Percentiles rank a stretch among this genome's conserved stretches.
These are phyloP conservation scores for Geranium rotundifolium DNA, from an alignment of 345 rosid species.

Conservation along the genomic window DNA sequence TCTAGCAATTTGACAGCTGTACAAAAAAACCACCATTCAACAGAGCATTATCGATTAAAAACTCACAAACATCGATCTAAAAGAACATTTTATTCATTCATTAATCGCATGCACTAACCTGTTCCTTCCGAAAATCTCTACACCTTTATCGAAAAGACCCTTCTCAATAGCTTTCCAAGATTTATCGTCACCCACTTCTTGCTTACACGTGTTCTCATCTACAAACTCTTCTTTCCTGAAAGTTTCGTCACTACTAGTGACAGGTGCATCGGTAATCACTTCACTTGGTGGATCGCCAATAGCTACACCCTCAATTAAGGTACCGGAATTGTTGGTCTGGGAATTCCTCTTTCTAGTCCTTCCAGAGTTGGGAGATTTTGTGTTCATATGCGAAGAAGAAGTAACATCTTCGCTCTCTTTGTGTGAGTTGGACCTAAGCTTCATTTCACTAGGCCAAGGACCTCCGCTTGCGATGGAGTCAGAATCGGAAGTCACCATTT, in stretches of 20 bases:
- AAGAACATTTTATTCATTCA: neutral
- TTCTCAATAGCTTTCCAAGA: constrained; percentile 84
- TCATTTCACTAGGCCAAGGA: constrained; percentile 32
- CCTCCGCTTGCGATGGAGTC: constrained; percentile 67
- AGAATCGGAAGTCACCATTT: constrained; percentile 53
- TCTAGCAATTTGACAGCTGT: constrained; percentile 86
- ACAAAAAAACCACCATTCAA: constrained; percentile 11
- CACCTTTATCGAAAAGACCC: constrained; percentile 82
- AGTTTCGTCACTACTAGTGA: constrained; percentile 34
- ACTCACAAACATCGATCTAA: neutral
- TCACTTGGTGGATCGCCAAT: constrained; percentile 27
- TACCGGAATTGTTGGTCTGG: constrained; percentile 20
- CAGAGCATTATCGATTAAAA: neutral
- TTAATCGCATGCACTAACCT: constrained; percentile 36
- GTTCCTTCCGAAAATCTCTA: constrained; percentile 90
- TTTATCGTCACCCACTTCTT: constrained; percentile 35
- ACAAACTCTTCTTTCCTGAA: constrained; percentile 57
- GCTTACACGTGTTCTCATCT: constrained; percentile 45
- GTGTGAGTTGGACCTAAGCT: constrained; percentile 34
- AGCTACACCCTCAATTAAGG: constrained; percentile 28
- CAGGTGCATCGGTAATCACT: constrained; percentile 31
- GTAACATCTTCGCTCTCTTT: constrained; percentile 76
- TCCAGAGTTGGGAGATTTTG: constrained; percentile 37
- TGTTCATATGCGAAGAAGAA: constrained; percentile 62
- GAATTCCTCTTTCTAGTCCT: constrained; percentile 52